These are phyloP conservation scores for Tylopilus balloui DNA, from an alignment of 768 basidiomycete genomes.

Conservation along the genomic window DNA sequence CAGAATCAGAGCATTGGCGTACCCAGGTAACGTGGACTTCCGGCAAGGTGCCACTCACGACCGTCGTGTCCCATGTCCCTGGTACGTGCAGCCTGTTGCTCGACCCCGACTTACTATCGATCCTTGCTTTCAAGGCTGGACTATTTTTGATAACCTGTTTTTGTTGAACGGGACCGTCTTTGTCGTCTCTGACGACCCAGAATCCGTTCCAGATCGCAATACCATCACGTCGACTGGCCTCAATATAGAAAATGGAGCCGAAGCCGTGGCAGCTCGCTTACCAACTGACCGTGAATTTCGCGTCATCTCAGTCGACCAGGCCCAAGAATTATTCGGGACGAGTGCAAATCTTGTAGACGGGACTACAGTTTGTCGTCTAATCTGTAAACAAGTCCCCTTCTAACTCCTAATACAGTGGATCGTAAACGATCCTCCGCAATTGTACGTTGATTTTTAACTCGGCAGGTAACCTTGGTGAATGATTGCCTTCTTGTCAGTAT, in stretches of 20 bases:
- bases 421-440: constrained; percentile 83
- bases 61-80: constrained; percentile 69
- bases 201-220: constrained; percentile 56
- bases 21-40: constrained; percentile 38
- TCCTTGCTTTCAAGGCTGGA: constrained; percentile 62
- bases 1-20: constrained; percentile 26
- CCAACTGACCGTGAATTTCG: constrained; percentile 79
- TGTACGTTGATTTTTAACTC: constrained; percentile 43
- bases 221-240: constrained; percentile 70
- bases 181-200: constrained; percentile 72
- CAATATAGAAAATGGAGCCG: constrained; percentile 52
- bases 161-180: constrained; percentile 77
- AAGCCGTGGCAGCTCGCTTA: constrained; percentile 51
- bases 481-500: constrained; percentile 42
- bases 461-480: not conserved
- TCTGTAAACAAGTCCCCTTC: not conserved
- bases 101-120: not conserved
- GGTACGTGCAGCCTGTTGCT: constrained; percentile 39
- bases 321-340: constrained; percentile 62
- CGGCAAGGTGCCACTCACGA: constrained; percentile 50
- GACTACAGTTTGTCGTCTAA: constrained; percentile 48
- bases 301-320: constrained; percentile 66
- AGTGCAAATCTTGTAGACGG: constrained; percentile 77
- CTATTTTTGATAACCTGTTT: constrained; percentile 81
- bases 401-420: constrained; percentile 49